Evolutionary conservation across 1,139 yeast genomes (phyloP), one percentile per base, ranked within the genome.

Genomic region (Keqinozyma sinolaborantium): DNA sequence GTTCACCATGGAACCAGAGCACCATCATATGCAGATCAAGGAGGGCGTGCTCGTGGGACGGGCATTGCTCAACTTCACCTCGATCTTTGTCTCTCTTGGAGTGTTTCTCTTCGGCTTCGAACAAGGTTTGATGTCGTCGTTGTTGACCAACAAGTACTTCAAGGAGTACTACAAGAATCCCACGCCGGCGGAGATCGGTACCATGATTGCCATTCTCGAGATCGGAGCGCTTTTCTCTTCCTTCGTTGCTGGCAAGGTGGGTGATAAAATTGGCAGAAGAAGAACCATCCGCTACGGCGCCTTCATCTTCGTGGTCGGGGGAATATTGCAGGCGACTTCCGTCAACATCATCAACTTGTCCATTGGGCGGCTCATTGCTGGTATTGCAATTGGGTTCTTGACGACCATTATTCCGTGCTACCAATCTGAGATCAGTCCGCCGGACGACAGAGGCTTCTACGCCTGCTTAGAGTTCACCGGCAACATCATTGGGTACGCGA

Each of bases 341-440:
- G 57, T 65, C 19, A 62, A 62, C 39, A 58, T 71, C 27, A 42
- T 58, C 31, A 51, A 63, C 28, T 65, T 88, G 56, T 77, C 85
- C 18, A 38, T 76, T 23, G 96, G 97, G 1, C 70, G 97, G 44
- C 70, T 87, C 29, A 70, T 88, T 26, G 77, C 90, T 28, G 97
- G 97, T 51, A 47, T 88, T 23, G 96, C 95, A 11, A 90, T 90
- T 28, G 97, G 97, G 9, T 72, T 86, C 50, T 68, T 90, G 34
- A 83, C 95, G n/a, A 86, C 95, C 5, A 86, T 88, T 32, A 94
- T 92, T n/a, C 97, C 97, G 0, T 86, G 92, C 30, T 90, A 87
- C 56, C 96, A 88, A 60, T 77, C 87, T 5, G 97, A 90, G 54
- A 86, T 90, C 38, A 80, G 94, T 24, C 95, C 95, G 11, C 88